Evolutionary conservation across 192 early-diverging fungal genomes (phyloP).

Genomic region (Phycomyces nitens): DNA sequence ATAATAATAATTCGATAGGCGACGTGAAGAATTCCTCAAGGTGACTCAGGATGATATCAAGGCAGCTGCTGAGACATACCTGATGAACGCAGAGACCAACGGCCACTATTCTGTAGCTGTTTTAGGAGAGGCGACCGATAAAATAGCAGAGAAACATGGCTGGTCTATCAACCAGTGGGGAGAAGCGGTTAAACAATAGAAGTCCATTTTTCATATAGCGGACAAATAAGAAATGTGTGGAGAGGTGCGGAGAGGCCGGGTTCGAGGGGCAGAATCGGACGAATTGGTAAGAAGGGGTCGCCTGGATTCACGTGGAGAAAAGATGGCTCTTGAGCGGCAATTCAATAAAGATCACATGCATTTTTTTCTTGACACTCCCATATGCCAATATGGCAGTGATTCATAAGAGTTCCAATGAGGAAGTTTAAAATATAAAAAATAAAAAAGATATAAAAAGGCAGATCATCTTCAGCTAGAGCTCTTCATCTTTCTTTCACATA

Average conservation of each 20-base stretch:
- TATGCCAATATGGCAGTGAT: background rate
- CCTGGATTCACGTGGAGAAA: slow-evolving; percentile 1
- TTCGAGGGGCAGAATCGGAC: background rate
- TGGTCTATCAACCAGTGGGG: slow-evolving; percentile 27
- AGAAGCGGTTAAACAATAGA: slow-evolving; percentile 13
- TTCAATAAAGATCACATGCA: slow-evolving; percentile 1
- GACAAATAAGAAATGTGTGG: too few species aligned
- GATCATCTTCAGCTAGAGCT: background rate
- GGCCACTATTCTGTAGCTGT: slow-evolving; percentile 38
- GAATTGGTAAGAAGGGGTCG: background rate
- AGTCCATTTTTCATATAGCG: background rate
- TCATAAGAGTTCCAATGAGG: background rate
- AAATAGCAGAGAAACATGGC: slow-evolving; percentile 12
- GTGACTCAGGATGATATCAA: slow-evolving; percentile 67
- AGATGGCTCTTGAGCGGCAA: background rate
- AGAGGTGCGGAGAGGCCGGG: background rate
- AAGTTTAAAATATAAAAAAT: background rate
- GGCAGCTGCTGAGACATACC: slow-evolving; percentile 52
- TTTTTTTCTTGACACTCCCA: background rate
- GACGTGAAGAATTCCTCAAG: slow-evolving; percentile 71
- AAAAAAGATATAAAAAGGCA: background rate
- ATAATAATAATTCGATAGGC: slow-evolving; percentile 38
- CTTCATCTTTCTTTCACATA: background rate
- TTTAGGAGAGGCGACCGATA: slow-evolving; percentile 32
- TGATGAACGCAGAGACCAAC: slow-evolving; percentile 4